Conservation (phyloP, 805 yeast species). For the Ogataea corticis region DNA sequence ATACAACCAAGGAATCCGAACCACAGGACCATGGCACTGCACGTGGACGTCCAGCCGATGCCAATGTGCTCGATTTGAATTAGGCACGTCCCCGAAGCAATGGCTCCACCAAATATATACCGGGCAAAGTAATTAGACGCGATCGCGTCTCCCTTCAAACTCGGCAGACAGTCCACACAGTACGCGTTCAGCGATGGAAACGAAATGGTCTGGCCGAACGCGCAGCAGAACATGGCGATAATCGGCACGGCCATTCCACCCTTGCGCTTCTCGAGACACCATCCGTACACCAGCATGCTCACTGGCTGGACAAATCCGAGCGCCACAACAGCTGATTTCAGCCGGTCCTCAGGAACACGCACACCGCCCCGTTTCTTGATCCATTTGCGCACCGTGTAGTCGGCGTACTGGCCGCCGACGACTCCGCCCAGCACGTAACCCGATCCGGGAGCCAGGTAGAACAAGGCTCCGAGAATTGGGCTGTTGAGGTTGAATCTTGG, state of each 20-base stretch:
- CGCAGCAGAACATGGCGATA: constrained; percentile 47
- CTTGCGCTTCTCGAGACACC: constrained; percentile 47
- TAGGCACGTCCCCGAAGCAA: constrained; percentile 51
- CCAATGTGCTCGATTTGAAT: constrained; percentile 49
- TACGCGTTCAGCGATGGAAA: constrained; percentile 58
- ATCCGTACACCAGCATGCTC: constrained; percentile 51
- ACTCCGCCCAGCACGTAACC: constrained; percentile 53
- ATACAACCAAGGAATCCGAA: constrained; percentile 38
- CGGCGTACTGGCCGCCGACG: constrained; percentile 56
- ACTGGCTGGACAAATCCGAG: constrained; percentile 48
- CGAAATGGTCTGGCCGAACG: constrained; percentile 50
- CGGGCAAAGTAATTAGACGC: constrained; percentile 54
- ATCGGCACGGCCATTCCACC: constrained; percentile 61
- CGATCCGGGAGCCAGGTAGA: constrained; percentile 57
- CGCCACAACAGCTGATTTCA: constrained; percentile 41
- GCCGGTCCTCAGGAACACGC: constrained; percentile 54
- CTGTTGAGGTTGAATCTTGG: constrained; percentile 51
- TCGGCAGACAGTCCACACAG: constrained; percentile 59
- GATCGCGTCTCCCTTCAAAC: constrained; percentile 54
- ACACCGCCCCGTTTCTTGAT: constrained; percentile 41
- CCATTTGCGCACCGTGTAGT: constrained; percentile 45
- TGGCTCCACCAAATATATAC: constrained; percentile 47
- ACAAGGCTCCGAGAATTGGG: constrained; percentile 52
- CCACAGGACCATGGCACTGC: constrained; percentile 45
- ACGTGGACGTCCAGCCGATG: constrained; percentile 56